Evolutionary conservation across 257 asterid genomes (phyloP).

Genomic region (Apocynum venetum): DNA sequence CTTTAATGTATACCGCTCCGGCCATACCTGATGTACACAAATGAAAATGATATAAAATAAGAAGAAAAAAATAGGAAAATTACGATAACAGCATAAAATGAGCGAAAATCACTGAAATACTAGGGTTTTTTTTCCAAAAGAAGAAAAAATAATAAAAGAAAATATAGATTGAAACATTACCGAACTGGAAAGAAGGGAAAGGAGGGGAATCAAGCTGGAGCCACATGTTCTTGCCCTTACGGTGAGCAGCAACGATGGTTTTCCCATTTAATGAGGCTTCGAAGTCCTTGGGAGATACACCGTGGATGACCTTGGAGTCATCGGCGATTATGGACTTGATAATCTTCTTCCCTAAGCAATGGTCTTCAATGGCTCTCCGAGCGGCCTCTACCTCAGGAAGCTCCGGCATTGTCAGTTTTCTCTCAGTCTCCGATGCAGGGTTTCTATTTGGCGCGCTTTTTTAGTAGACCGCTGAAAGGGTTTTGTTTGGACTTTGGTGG

Average conservation of each 20-base stretch:
- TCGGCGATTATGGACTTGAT: slow-evolving; percentile 58
- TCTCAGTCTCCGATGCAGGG: background rate
- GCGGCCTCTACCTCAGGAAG: slow-evolving; percentile 99
- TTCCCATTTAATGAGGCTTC: slow-evolving; percentile 74
- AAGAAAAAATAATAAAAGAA: background rate
- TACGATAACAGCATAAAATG: background rate
- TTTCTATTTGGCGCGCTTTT: slow-evolving; percentile 17
- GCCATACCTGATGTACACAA: slow-evolving; percentile 70
- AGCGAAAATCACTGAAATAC: background rate
- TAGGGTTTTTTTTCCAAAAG: slow-evolving; percentile 4
- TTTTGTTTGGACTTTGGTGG: background rate
- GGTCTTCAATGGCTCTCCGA: slow-evolving; percentile 75
- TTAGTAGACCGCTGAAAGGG: background rate
- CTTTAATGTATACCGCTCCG: slow-evolving; percentile 95
- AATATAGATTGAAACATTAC: slow-evolving; percentile 31
- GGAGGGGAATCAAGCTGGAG: slow-evolving; percentile 90
- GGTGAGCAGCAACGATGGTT: slow-evolving; percentile 78
- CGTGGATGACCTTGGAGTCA: slow-evolving; percentile 79
- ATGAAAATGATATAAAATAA: slow-evolving; percentile 5
- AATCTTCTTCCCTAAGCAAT: slow-evolving; percentile 81
- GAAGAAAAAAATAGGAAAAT: background rate
- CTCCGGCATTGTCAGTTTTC: slow-evolving; percentile 71
- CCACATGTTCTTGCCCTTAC: slow-evolving; percentile 99
- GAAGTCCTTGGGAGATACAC: slow-evolving; percentile 68
- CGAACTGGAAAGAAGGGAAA: slow-evolving; percentile 90